A percentile compares a stretch with the other conserved stretches of the same genome.
These are phyloP conservation scores for Fusarium chlamydosporum DNA, from an alignment of 2,329 filamentous ascomycete species.

Conservation along the genomic window DNA sequence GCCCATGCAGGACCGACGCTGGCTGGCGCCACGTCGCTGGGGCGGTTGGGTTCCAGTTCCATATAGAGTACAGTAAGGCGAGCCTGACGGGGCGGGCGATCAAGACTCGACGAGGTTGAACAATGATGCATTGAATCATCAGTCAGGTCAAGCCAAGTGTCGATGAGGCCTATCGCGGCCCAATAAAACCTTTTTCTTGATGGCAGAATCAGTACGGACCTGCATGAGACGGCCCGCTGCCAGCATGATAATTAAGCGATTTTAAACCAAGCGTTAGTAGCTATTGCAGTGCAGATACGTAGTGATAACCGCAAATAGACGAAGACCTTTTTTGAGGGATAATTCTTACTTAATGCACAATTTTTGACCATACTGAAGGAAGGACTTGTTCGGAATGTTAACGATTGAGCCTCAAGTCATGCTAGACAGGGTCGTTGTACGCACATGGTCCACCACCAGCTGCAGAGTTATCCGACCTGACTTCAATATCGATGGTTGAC, in stretches of 20 bases:
- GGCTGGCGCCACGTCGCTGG: constrained; percentile 52
- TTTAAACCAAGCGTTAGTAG: constrained; percentile 27
- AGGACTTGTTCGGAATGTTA: neutral
- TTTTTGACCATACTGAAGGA: constrained; percentile 1
- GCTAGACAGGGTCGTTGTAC: constrained; percentile 1
- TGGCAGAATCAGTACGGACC: constrained; percentile 38
- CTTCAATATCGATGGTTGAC: constrained; percentile 20
- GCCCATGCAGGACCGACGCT: constrained; percentile 46
- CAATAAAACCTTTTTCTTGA: constrained; percentile 43
- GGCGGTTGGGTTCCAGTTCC: constrained; percentile 52
- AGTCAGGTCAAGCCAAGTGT: constrained; percentile 24
- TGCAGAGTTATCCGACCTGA: constrained; percentile 26
- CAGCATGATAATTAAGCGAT: constrained; percentile 35
- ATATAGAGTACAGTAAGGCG: constrained; percentile 37
- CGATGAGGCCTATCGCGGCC: constrained; percentile 51
- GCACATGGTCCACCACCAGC: constrained; percentile 28
- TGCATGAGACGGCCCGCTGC: constrained; percentile 46
- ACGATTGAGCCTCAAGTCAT: constrained; percentile 9
- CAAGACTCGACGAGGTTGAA: constrained; percentile 39
- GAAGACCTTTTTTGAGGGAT: neutral
- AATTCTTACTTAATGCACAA: neutral
- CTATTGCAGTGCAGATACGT: neutral
- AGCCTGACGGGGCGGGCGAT: constrained; percentile 40
- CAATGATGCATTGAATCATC: constrained; percentile 35
- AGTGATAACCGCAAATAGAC: constrained; percentile 8